Percentiles rank a stretch among this genome's conserved stretches.
These are phyloP conservation scores for Fusarium sacchari DNA, from an alignment of 2,329 filamentous ascomycete genomes.

Conservation along the genomic window DNA sequence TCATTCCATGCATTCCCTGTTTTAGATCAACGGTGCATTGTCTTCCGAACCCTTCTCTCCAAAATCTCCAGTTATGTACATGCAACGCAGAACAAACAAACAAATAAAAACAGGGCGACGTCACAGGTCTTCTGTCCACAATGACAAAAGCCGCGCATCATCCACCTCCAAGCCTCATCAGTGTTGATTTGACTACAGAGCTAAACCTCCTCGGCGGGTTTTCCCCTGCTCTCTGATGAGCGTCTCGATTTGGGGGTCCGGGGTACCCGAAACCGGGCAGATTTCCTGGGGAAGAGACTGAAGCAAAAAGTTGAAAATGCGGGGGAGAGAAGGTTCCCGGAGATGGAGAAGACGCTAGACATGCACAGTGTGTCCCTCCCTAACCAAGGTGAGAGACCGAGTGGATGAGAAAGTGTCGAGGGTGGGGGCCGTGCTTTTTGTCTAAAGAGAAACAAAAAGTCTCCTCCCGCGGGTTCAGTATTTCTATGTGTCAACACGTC, in stretches of 20 bases:
- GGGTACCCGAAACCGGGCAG: conserved; percentile 27
- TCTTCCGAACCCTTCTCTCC: background rate
- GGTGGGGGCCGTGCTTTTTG: background rate
- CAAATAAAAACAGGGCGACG: background rate
- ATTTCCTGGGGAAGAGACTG: conserved; percentile 16
- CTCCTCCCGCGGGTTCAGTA: background rate
- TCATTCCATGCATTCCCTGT: conserved; percentile 5
- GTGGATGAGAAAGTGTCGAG: background rate
- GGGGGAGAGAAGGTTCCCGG: conserved; percentile 1
- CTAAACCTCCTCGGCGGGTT: background rate
- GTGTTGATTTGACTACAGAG: conserved; percentile 2
- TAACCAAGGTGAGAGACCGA: conserved; percentile 10
- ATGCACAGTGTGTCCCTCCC: conserved; percentile 36
- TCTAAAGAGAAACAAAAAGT: background rate
- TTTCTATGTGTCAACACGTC: conserved; percentile 23
- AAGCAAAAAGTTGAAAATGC: background rate
- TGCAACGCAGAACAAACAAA: background rate
- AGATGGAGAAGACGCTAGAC: conserved; percentile 19
- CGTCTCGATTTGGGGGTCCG: conserved; percentile 22
- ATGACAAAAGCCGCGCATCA: conserved; percentile 8
- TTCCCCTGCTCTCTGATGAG: conserved; percentile 16
- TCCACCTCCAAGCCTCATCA: background rate
- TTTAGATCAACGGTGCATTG: background rate
- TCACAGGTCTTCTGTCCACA: background rate
- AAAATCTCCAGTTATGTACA: background rate